Conservation (phyloP, 352 stramenopile species). For the Phytophthora rubi region DNA sequence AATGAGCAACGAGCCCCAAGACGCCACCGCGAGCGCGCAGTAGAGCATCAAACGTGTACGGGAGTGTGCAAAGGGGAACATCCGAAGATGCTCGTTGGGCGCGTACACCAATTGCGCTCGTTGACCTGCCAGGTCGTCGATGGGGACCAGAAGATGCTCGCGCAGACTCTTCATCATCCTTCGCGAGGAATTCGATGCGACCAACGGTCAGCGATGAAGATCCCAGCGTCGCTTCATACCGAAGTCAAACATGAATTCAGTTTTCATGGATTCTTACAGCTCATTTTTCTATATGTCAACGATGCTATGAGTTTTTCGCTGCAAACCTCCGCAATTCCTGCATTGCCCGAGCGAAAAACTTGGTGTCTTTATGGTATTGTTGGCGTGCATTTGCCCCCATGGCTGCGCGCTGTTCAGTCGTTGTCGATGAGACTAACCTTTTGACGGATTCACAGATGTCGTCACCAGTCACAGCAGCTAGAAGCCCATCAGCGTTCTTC, state of each 20-base stretch:
- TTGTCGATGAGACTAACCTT: neutral
- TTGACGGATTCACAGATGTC: neutral
- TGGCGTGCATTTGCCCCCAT: neutral
- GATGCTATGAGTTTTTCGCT: neutral
- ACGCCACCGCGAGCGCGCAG: constrained; percentile 35
- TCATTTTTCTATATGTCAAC: no score
- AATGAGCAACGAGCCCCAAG: constrained; percentile 42
- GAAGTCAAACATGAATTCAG: neutral
- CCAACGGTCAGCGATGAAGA: neutral
- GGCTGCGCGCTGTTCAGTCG: neutral
- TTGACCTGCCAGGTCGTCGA: constrained; percentile 46
- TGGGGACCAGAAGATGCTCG: constrained; percentile 54
- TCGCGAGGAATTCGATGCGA: neutral
- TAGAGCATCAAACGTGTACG: constrained; percentile 41
- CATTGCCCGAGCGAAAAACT: neutral
- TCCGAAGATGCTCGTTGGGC: constrained; percentile 40
- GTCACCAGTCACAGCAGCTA: neutral
- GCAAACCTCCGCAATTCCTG: neutral
- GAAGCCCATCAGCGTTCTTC: neutral
- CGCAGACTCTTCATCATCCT: constrained; percentile 44
- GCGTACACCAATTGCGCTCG: constrained; percentile 52
- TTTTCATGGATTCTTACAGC: no score
- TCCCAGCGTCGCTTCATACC: constrained; percentile 1
- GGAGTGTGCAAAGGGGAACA: constrained; percentile 54
- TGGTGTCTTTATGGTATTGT: constrained; percentile 2